Base-by-base conservation (phyloP, 2,329 filamentous ascomycete genomes). In the Aureobasidium zeae region DNA sequence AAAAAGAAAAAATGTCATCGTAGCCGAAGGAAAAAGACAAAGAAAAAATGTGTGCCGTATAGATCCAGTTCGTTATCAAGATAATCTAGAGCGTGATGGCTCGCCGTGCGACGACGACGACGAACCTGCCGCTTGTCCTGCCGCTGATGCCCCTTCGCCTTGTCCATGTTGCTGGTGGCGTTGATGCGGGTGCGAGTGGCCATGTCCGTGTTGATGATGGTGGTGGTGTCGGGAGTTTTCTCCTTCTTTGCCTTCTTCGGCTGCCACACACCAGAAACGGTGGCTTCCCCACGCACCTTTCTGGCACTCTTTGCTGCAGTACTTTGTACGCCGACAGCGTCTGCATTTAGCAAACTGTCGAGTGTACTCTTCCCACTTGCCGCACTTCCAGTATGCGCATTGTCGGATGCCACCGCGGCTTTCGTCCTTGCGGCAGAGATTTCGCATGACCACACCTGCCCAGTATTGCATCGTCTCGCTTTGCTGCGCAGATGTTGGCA, bases 231-330 rank as follows among this genome's bases (percentile, higher is more conserved):
- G 45, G 4, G 45, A 47, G 32, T 46, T 37, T 15, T 50, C 48
- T 19, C 48, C 48, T 13, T 49, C 48, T 31, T 47, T 45, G 19
- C 65, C 54, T 30, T 58, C 56, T 44, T 74, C 73, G 12, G 84
- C 84, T 48, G 82, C 81, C 47, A 91, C 82, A 62, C 91, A 98
- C 91, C 91, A 98, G 67, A 96, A 93, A 49, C 91, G 81, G 62
- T 98, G 91, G 65, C 87, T 96, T 20, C 91, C 87, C 91, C 91
- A 98, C 8, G 91, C 93, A 55, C 86, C 93, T 72, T 96, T 96
- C 67, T 98, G 91, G 66, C 91, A 98, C 64, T 98, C 91, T 66
- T 98, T 98, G 75, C 88, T 95, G 79, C 91, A 98, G 69, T 95
- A 95, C 65, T 98, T 98, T 49, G 91, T 98, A 52, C 91, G 80